A percentile compares a stretch with the other conserved stretches of the same genome.
These are phyloP conservation scores for Garcia nutans DNA, from an alignment of 345 rosid genomes.

Conservation along the genomic window DNA sequence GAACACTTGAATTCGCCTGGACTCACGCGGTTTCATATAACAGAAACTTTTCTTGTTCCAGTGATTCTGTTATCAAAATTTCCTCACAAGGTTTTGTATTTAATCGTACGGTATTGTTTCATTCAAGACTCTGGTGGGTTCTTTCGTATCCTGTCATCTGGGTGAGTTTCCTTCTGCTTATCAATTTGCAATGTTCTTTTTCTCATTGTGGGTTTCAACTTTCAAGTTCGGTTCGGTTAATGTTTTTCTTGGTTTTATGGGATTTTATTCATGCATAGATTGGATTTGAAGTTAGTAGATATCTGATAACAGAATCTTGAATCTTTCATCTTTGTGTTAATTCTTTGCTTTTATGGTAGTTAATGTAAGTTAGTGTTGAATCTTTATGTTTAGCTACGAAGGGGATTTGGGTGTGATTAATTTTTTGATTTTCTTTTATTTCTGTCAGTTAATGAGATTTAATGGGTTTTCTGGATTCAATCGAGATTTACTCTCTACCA, in stretches of 20 bases:
- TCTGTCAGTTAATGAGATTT: neutral
- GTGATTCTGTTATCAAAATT: neutral
- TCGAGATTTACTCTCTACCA: neutral
- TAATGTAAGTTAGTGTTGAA: conserved; percentile 1
- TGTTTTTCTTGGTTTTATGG: neutral
- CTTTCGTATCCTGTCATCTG: conserved; percentile 38
- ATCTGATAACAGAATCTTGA: neutral
- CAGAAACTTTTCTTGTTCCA: neutral
- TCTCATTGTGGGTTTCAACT: neutral
- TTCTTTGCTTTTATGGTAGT: neutral
- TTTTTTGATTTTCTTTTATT: neutral
- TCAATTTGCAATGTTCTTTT: neutral
- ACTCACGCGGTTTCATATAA: neutral
- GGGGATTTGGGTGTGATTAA: neutral
- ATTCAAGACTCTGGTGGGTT: neutral
- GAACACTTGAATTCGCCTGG: neutral
- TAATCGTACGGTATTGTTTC: neutral
- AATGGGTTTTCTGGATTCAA: neutral
- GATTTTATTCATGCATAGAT: neutral
- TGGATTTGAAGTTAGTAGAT: neutral
- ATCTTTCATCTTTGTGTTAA: neutral
- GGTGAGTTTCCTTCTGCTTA: conserved; percentile 30
- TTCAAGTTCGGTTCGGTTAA: neutral
- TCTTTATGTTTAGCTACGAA: neutral
- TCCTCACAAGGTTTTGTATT: neutral